Base-by-base conservation (phyloP, 73 alveolate species). In the Symbiodinium natans region DNA sequence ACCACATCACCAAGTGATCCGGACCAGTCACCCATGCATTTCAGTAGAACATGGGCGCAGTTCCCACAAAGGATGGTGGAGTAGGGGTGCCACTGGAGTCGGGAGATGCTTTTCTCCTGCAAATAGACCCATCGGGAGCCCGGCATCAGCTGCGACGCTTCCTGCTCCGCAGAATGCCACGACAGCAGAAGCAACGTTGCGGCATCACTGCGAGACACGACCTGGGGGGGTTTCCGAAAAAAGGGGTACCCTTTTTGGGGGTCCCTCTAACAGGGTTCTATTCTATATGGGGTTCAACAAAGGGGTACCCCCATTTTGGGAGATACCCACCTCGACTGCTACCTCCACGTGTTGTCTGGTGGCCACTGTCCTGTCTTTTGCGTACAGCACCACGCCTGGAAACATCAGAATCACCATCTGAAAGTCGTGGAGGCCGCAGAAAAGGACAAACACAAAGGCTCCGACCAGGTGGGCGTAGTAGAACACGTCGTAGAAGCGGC, bases 111-210 rank as follows among this genome's bases (percentile, higher is more conserved):
- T 29, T 27, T 59, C 86, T 40, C 86, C 31, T 40, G 41, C 4
- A 59, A 36, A 68, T 88, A 88, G n/a, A 88, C 95, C 95, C 95
- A 88, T 17, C 95, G 95, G 7, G 86, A 63, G 48, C 95, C 95
- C 21, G 95, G 95, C 74, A 88, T 38, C 0, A 88, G 73, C 41
- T 88, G 39, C 11, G 4, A 8, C 6, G 11, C 85, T 29, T 19
- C 33, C 17, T 33, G 41, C 71, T 52, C 71, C 1, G 48, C 42
- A 3, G 95, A n/a, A 3, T 68, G 2, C 85, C 95, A 88, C 21
- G 95, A n/a, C 75, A 59, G 21, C 23, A 87, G 83, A 23, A 68
- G 23, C 48, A 88, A 3, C 7, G 29, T 9, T 68, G 95, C 38
- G 2, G 73, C 33, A 27, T 41, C 95, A 27, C 25, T 40, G 11